Conservation (phyloP, 768 basidiomycete genomes). For the Kwoniella dejecticola region DNA sequence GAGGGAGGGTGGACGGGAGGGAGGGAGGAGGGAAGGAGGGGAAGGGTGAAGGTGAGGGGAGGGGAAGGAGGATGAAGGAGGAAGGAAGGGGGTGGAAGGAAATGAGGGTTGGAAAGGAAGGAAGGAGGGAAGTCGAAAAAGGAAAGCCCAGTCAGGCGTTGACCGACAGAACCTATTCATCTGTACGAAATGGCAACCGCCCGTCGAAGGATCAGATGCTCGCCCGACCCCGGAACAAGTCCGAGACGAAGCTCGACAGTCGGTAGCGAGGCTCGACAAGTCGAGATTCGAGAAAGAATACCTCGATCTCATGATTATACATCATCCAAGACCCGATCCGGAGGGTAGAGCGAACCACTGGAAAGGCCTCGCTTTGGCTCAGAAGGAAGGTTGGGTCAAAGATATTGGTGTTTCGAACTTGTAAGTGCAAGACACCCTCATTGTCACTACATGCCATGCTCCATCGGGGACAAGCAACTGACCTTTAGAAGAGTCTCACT, state of each 20-base stretch:
- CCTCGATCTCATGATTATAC: conserved; percentile 44
- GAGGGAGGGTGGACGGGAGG: no score
- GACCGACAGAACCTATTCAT: conserved; percentile 9
- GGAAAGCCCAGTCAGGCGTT: conserved; percentile 8
- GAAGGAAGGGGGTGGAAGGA: no score
- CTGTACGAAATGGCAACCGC: conserved; percentile 26
- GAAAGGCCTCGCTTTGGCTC: conserved; percentile 38
- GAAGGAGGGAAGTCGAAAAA: conserved; percentile 16
- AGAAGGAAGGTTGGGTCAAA: conserved; percentile 49
- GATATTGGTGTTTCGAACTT: conserved; percentile 54
- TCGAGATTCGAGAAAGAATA: conserved; percentile 13
- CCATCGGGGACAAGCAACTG: no score
- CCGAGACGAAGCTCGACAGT: conserved; percentile 13
- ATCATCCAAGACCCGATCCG: conserved; percentile 21
- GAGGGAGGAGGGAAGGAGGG: no score
- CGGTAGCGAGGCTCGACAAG: conserved; percentile 9
- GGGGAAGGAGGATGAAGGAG: no score
- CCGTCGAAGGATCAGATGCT: not conserved
- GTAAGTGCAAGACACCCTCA: conserved; percentile 25
- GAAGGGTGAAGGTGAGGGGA: no score
- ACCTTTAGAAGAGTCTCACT: no score
- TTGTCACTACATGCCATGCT: no score
- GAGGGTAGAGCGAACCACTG: conserved; percentile 49
- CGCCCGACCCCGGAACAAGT: conserved; percentile 21
- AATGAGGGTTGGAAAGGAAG: no score